phyloP scores from a whole-genome alignment of 257 asterid genomes.

The Petrea volubilis region DNA sequence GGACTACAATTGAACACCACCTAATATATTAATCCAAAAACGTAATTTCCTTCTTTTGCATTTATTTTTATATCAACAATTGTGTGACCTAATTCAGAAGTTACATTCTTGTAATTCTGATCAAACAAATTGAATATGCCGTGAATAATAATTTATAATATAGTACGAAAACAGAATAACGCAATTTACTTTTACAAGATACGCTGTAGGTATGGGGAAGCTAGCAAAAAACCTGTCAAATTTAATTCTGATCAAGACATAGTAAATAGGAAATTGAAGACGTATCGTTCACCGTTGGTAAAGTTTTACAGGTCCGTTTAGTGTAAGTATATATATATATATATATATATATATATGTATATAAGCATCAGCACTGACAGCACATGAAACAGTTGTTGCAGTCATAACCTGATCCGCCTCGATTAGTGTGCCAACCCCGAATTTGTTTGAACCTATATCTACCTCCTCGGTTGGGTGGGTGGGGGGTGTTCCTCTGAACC shows the following conservation, averaged over 20 bases:
- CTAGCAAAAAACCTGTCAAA: too few relatives aligned
- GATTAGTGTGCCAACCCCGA: slow-evolving; percentile 59
- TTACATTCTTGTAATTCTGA: too few relatives aligned
- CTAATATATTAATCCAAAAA: too few relatives aligned
- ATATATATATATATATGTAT: too few relatives aligned
- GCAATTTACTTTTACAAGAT: too few relatives aligned
- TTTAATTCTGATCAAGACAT: too few relatives aligned
- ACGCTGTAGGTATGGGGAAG: too few relatives aligned
- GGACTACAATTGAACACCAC: too few relatives aligned
- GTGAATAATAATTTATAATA: too few relatives aligned
- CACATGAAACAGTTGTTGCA: slow-evolving; percentile 62
- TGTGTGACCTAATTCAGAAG: too few relatives aligned
- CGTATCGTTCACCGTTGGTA: slow-evolving; percentile 39
- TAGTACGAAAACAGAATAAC: neutral
- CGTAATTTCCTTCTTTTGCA: neutral
- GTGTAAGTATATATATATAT: too few relatives aligned
- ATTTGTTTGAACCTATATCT: slow-evolving; percentile 16
- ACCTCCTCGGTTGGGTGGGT: neutral
- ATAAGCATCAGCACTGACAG: neutral
- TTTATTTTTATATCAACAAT: neutral
- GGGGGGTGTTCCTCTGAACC: neutral
- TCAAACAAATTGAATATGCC: neutral
- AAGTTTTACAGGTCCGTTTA: slow-evolving; percentile 41
- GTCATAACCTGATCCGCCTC: slow-evolving; percentile 65
- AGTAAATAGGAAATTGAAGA: too few relatives aligned